These are phyloP conservation scores for Lentinula aciculospora DNA, from an alignment of 768 basidiomycete genomes.

Conservation along the genomic window DNA sequence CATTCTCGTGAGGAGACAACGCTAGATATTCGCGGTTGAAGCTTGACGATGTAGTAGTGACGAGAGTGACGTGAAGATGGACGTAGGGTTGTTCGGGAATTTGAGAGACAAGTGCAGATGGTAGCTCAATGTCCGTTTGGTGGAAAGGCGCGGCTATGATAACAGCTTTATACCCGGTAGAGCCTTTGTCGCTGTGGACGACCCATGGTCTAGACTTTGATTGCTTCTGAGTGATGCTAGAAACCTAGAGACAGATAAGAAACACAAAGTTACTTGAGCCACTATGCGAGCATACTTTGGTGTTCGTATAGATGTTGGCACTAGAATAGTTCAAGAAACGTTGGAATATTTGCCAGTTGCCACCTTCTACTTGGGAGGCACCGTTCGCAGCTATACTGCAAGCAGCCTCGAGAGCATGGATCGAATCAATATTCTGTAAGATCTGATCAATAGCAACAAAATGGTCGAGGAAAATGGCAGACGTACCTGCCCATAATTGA, in stretches of 20 bases:
- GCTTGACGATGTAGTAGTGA: conserved; percentile 67
- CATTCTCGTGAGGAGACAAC: conserved; percentile 31
- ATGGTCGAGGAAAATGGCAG: neutral
- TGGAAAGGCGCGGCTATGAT: conserved; percentile 88
- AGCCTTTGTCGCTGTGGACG: conserved; percentile 42
- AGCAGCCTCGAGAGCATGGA: conserved; percentile 75
- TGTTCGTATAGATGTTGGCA: conserved; percentile 68
- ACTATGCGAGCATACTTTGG: conserved; percentile 39
- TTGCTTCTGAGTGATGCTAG: conserved; percentile 40
- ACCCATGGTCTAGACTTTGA: conserved; percentile 43
- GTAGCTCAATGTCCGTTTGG: conserved; percentile 52
- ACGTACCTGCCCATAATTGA: conserved; percentile 76
- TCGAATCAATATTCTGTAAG: conserved; percentile 52
- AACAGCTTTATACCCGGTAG: conserved; percentile 59
- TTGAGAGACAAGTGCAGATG: conserved; percentile 38
- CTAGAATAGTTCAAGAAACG: conserved; percentile 66
- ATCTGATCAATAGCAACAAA: neutral
- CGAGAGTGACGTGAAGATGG: conserved; percentile 81
- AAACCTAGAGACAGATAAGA: conserved; percentile 34
- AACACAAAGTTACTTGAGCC: neutral
- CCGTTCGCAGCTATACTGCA: conserved; percentile 67
- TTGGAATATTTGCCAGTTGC: conserved; percentile 84
- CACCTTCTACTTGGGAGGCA: conserved; percentile 63
- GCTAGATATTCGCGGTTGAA: conserved; percentile 69
- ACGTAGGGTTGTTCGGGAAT: conserved; percentile 75